Conservation (phyloP, 2,329 filamentous ascomycete genomes). For the Colletotrichum melonis region DNA sequence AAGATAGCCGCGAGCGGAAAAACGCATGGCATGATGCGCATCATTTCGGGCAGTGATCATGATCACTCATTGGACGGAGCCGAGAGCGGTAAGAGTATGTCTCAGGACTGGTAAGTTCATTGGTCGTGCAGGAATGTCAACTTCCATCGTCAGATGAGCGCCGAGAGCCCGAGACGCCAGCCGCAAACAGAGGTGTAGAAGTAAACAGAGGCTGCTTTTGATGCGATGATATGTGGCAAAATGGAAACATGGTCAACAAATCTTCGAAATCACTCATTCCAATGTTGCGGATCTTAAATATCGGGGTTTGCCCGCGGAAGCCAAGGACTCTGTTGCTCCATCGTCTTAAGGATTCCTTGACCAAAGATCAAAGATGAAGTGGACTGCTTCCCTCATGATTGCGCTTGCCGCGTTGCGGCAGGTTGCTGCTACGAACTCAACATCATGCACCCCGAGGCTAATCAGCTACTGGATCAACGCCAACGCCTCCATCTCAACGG, state of each 20-base stretch:
- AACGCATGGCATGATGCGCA: not conserved
- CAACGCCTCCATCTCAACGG: constrained; percentile 29
- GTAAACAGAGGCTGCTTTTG: not conserved
- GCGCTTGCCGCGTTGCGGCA: constrained; percentile 13
- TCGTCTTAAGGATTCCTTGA: not conserved
- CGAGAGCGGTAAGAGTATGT: not conserved
- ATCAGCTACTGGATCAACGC: constrained; percentile 30
- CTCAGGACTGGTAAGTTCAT: not conserved
- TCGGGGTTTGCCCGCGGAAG: not conserved
- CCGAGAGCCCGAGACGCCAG: not conserved
- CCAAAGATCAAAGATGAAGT: constrained; percentile 4
- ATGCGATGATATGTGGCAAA: not conserved
- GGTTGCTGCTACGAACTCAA: constrained; percentile 20
- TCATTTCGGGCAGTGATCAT: not conserved
- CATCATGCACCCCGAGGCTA: constrained; percentile 12
- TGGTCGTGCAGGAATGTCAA: constrained; percentile 16
- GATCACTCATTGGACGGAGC: not conserved
- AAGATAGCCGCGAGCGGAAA: not conserved
- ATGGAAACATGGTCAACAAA: constrained; percentile 6
- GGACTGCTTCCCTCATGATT: constrained; percentile 10
- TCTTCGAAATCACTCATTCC: not conserved
- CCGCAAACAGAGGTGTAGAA: not conserved
- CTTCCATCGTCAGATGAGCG: not conserved
- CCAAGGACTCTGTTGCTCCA: not conserved
- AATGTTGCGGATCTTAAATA: not conserved